A percentile compares a stretch with the other conserved stretches of the same genome.
Conservation (phyloP, 2,329 filamentous ascomycete genomes). For the Fusarium scirpi region DNA sequence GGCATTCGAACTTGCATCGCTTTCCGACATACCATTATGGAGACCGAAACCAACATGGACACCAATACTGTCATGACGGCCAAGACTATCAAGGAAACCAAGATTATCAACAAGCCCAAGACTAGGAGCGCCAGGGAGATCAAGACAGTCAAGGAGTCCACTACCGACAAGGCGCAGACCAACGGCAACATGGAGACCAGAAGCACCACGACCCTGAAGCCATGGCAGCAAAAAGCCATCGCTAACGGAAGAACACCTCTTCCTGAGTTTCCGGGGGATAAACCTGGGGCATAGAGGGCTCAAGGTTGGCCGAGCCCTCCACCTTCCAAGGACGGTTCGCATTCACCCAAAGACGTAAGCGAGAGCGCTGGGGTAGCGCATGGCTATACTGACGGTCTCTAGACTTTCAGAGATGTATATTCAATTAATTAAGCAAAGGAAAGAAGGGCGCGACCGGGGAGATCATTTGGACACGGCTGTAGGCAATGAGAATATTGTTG, state of each 20-base stretch:
- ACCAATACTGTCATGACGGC: background rate
- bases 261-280: background rate
- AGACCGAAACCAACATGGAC: background rate
- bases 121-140: background rate
- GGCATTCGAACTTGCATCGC: background rate
- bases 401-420: background rate
- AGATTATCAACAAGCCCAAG: background rate
- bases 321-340: background rate
- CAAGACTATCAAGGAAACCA: background rate
- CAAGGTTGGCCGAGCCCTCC: background rate
- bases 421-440: background rate
- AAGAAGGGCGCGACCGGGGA: background rate
- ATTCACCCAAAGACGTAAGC: background rate
- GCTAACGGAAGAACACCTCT: background rate
- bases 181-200: background rate
- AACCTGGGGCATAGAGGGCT: background rate
- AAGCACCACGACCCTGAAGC: background rate
- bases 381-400: background rate
- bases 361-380: background rate
- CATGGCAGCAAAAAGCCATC: background rate
- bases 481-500: background rate
- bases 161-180: background rate
- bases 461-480: background rate
- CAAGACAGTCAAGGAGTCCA: background rate
- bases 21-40: background rate